A percentile compares a stretch with the other conserved stretches of the same genome.
Evolutionary conservation across 345 rosid genomes (phyloP).

Genomic region (Clausena lansium): DNA sequence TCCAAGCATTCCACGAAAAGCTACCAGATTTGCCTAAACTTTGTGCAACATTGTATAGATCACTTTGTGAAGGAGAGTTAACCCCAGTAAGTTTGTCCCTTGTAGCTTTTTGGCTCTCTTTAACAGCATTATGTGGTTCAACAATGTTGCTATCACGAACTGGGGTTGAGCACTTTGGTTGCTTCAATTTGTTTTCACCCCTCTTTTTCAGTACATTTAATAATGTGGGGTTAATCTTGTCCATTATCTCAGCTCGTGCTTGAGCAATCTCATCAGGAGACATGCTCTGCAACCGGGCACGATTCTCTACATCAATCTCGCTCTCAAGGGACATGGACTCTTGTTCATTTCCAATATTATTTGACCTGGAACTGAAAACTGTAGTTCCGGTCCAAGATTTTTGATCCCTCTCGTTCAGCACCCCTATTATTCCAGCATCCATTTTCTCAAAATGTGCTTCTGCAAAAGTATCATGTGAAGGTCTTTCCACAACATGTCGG

Average conservation of each 20-base stretch:
- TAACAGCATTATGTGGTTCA: slow-evolving; percentile 3
- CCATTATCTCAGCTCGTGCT: slow-evolving; percentile 80
- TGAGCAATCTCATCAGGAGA: slow-evolving; percentile 68
- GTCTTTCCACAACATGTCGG: slow-evolving; percentile 13
- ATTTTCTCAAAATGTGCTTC: slow-evolving; percentile 5
- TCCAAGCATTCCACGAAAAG: slow-evolving; percentile 75
- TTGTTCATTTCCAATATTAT: slow-evolving; percentile 30
- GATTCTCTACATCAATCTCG: slow-evolving; percentile 82
- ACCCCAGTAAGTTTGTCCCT: slow-evolving; percentile 21
- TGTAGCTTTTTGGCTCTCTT: slow-evolving; percentile 28
- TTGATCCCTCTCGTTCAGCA: background rate
- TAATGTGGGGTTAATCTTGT: slow-evolving; percentile 73
- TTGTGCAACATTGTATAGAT: slow-evolving; percentile 24
- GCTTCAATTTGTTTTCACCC: slow-evolving; percentile 55
- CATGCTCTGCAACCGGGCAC: slow-evolving; percentile 61
- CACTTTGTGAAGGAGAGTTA: slow-evolving; percentile 23
- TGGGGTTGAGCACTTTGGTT: slow-evolving; percentile 34
- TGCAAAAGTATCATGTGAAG: slow-evolving; percentile 17
- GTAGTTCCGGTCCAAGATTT: slow-evolving; percentile 7
- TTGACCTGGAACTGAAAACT: slow-evolving; percentile 30
- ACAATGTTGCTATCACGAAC: slow-evolving; percentile 16
- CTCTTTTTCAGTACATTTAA: slow-evolving; percentile 61
- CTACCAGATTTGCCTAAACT: slow-evolving; percentile 27
- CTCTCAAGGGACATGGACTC: slow-evolving; percentile 49
- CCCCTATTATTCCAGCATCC: slow-evolving; percentile 13